Evolutionary conservation across 2,329 filamentous ascomycete genomes (phyloP).

Genomic region (Diaporthe nobilis): DNA sequence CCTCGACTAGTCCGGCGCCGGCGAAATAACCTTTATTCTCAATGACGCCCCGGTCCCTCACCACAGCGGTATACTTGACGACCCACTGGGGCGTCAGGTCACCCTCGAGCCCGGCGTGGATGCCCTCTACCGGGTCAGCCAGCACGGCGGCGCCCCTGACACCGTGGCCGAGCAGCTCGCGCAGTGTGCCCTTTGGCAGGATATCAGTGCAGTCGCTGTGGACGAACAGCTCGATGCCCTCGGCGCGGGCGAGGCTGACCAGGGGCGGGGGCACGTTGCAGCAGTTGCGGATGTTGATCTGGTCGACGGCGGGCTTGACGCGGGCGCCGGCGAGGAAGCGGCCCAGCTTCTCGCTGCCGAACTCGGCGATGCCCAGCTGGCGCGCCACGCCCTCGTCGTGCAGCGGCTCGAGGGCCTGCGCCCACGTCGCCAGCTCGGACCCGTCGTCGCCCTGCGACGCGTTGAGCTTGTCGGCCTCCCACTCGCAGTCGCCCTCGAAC

Average conservation of each 20-base stretch:
- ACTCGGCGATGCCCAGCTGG: slow-evolving; percentile 89
- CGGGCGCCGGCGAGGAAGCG: slow-evolving; percentile 80
- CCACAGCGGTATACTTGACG: slow-evolving; percentile 95
- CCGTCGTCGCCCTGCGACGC: slow-evolving; percentile 74
- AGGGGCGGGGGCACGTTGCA: slow-evolving; percentile 94
- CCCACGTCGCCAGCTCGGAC: slow-evolving; percentile 78
- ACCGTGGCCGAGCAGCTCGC: slow-evolving; percentile 84
- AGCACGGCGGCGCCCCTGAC: slow-evolving; percentile 82
- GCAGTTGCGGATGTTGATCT: slow-evolving; percentile 97
- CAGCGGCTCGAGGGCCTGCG: slow-evolving; percentile 77
- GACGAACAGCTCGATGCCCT: slow-evolving; percentile 88
- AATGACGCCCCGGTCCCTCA: slow-evolving; percentile 93
- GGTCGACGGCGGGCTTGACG: slow-evolving; percentile 86
- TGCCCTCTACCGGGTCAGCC: slow-evolving; percentile 64
- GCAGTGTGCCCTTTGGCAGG: slow-evolving; percentile 84
- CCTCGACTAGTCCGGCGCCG: slow-evolving; percentile 76
- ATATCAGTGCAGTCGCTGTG: slow-evolving; percentile 96
- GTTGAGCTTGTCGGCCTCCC: slow-evolving; percentile 76
- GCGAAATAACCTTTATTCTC: slow-evolving; percentile 99
- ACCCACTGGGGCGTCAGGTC: slow-evolving; percentile 94
- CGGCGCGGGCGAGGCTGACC: slow-evolving; percentile 84
- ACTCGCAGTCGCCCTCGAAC: slow-evolving; percentile 94
- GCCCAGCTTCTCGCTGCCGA: slow-evolving; percentile 86
- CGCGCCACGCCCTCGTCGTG: slow-evolving; percentile 77
- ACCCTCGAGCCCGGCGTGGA: slow-evolving; percentile 74